Evolutionary conservation across 129 eudicot genomes (phyloP), one percentile per base, ranked within the genome.

Genomic region (Centella asiatica): DNA sequence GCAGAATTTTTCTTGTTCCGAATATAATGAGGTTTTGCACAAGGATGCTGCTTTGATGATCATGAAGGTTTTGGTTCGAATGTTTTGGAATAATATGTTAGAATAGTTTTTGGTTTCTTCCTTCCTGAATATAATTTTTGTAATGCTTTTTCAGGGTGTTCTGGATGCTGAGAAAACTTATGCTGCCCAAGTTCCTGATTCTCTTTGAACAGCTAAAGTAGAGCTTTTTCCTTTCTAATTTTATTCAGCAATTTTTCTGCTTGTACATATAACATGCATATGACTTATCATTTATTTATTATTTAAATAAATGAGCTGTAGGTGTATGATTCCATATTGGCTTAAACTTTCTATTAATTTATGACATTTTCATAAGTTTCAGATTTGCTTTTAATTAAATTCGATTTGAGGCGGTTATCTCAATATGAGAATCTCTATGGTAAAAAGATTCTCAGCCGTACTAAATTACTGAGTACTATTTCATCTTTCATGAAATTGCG

Each of bases 11-110:
- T 62, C 80, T 53, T 93, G 99, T 72, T 78, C 64, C 2, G 99
- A 93, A 80, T 93, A 87, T 68, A 93, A 93, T 48, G 99, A 87
- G 79, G 96, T 93, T 62, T 67, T 93, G 76, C 89, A 93, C 78
- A 93, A 93, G 77, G 95, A 82, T 42, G 96, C 99, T 9, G 99
- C 96, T 17, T 62, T 74, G 54, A 80, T 82, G 88, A 93, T 93
- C 70, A 88, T 93, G 6, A 80, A 93, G 99, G 99, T 87, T 49
- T 37, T 64, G 59, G 9, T 44, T 32, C 36, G 52, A 55, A 70
- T 37, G 22, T 12, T 52, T 49, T 19, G 46, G n/a, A 47, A 32
- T 7, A 36, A 7, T 10, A 29, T 20, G 5, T 5, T 8, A 37
- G n/a, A n/a, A n/a, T n/a, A n/a, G n/a, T n/a, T n/a, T n/a, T n/a